Base-by-base conservation (phyloP, 768 basidiomycete species). In the Tricholoma terreum region DNA sequence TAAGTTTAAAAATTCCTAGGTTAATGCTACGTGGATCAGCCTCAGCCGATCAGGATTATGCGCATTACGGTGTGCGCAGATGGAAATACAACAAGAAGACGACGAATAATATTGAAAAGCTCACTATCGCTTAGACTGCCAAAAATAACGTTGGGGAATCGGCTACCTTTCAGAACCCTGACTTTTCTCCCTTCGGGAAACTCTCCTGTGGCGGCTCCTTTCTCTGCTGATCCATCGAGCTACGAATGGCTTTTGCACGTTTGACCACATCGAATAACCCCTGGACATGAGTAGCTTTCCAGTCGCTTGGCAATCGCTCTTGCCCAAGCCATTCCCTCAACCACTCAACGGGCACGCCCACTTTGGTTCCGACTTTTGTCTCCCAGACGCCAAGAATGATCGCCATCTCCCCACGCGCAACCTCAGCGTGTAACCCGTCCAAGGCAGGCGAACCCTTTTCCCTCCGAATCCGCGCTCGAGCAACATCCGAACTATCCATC, bases 331-430 rank as follows among this genome's bases (percentile, higher is more conserved):
- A 87, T 4, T 67, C 64, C 15, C 73, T 67, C 22, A 85, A 63
- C 68, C 78, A 76, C 33, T 80, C 75, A 34, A 78, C 64, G 0
- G 79, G 77, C 5, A 81, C 64, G 0, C 83, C 83, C 0, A 72
- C 65, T 33, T 73, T 75, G 2, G 54, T 64, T 4, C 70, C 71
- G 8, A 71, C 71, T n/a, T 66, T 71, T 36, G 62, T 66, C 59
- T 77, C 77, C 75, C 81, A 83, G 6, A 87, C 74, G 0, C 83
- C 84, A 12, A 86, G 71, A 7, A 86, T 80, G 51, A 87, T 80
- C 0, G 80, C 83, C 76, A 87, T 84, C 69, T 89, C 86, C 15
- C 85, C 86, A 3, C 85, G 77, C 2, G 86, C 86, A 54, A 87
- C 79, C 69, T 85, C 84, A 1, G 78, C 76, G 58, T 84, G 83